A percentile compares a stretch with the other conserved stretches of the same genome.
These are phyloP conservation scores for Verticillium nonalfalfae DNA, from an alignment of 2,329 filamentous ascomycete genomes.

Conservation along the genomic window DNA sequence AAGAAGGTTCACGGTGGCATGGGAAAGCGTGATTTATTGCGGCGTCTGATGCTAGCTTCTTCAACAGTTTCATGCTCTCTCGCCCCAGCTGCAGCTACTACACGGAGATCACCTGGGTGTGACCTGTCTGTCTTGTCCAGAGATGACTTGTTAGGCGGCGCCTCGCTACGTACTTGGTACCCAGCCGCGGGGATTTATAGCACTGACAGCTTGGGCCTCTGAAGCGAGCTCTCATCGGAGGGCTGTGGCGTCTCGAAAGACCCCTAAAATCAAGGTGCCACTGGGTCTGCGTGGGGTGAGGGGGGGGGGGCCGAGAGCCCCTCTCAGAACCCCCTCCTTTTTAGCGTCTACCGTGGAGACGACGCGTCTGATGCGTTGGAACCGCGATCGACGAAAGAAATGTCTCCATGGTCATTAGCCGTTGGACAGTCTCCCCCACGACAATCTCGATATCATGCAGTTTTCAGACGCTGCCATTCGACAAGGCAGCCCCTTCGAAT, in stretches of 20 bases:
- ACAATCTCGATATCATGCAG: background rate
- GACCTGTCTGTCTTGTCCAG: too few species aligned
- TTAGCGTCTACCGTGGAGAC: background rate
- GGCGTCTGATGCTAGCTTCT: too few species aligned
- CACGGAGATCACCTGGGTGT: too few species aligned
- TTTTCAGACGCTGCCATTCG: background rate
- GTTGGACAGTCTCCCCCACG: background rate
- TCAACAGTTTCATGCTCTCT: too few species aligned
- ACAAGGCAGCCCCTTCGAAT: background rate
- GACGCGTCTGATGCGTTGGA: background rate
- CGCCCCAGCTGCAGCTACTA: too few species aligned
- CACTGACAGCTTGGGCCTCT: background rate
- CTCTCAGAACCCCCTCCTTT: background rate
- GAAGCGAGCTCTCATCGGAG: background rate
- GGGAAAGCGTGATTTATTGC: background rate
- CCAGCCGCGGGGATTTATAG: too few species aligned
- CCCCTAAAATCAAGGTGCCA: background rate
- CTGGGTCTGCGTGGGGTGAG: too few species aligned
- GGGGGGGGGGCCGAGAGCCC: background rate
- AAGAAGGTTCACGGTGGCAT: background rate
- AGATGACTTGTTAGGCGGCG: too few species aligned
- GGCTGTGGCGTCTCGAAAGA: background rate
- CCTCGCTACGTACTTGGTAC: too few species aligned
- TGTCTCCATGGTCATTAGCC: background rate
- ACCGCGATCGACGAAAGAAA: background rate